Evolutionary conservation across 78 protist species (phyloP), one percentile per base, ranked within the genome.

Genomic region (Capsaspora owczarzaki): DNA sequence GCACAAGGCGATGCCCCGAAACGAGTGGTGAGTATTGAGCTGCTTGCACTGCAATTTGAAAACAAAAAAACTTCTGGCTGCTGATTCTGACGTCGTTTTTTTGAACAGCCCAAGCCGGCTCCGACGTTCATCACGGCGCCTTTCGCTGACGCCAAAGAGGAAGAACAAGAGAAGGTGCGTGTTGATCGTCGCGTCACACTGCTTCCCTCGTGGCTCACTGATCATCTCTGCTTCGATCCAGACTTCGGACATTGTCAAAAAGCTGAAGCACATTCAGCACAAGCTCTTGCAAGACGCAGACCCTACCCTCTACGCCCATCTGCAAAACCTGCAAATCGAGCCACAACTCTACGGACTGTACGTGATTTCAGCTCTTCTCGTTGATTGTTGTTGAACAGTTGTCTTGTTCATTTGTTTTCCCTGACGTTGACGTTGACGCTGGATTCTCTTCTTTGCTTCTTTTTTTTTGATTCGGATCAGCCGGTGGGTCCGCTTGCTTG

Each of bases 401-500:
- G 29, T 35, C 10, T 22, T 22, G 0, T n/a, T 29, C 25, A 23
- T 31, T 63, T n/a, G 20, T 63, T 0, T n/a, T 1, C 29, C 27
- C 29, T n/a, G 10, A 22, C 0, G 16, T n/a, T 31, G 10, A 14
- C 71, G 14, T 22, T 63, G 27, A 22, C 37, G 19, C 1, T 22
- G 40, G 20, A 19, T 63, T 12, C 71, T 63, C 29, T 22, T 31
- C 71, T n/a, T n/a, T n/a, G n/a, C n/a, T n/a, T n/a, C n/a, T n/a
- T n/a, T n/a, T 70, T 8, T 33, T 20, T 42, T 23, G 19, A 70
- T 22, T 16, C 40, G 41, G 25, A 29, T 3, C n/a, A 77, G 81
- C 41, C 79, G 89, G 25, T 82, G 86, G 90, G 53, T 82, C 27
- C 85, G 85, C 35, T 81, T 86, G 27, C 75, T 86, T 27, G 56